phyloP scores from a whole-genome alignment of 768 basidiomycete genomes.

The Hemileccinum rubropunctum region DNA sequence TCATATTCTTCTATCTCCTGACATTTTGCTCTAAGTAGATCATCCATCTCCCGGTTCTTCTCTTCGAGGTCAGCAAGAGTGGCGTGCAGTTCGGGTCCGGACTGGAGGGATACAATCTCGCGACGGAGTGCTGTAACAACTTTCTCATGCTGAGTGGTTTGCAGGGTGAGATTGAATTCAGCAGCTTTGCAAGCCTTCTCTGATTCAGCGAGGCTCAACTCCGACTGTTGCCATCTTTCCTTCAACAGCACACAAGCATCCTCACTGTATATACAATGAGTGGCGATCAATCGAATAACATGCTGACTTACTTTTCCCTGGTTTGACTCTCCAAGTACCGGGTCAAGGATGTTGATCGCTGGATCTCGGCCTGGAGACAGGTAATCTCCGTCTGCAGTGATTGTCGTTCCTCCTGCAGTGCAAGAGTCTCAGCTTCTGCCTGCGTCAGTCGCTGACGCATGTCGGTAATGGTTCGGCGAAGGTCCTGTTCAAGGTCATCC shows the following conservation, averaged over 20 bases:
- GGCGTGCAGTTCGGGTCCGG: constrained; percentile 53
- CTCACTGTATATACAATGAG: constrained; percentile 41
- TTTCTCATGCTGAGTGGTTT: constrained; percentile 65
- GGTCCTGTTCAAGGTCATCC: constrained; percentile 33
- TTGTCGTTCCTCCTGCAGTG: constrained; percentile 49
- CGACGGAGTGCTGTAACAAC: constrained; percentile 55
- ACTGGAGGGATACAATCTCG: constrained; percentile 51
- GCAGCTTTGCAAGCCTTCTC: constrained; percentile 60
- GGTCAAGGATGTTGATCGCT: constrained; percentile 57
- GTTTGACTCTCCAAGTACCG: constrained; percentile 63
- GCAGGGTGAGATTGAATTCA: constrained; percentile 64
- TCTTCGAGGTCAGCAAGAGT: constrained; percentile 62
- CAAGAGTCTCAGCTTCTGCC: constrained; percentile 33
- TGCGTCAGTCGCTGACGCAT: constrained; percentile 43
- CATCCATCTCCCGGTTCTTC: constrained; percentile 74
- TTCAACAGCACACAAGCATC: constrained; percentile 37
- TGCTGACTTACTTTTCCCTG: constrained; percentile 52
- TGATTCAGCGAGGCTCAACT: constrained; percentile 45
- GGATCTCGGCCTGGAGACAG: constrained; percentile 59
- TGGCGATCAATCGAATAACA: neutral
- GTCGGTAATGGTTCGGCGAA: constrained; percentile 36
- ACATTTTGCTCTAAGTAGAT: constrained; percentile 64
- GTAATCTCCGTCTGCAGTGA: constrained; percentile 56
- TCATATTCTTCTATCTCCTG: constrained; percentile 83
- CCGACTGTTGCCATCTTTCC: constrained; percentile 40